Base-by-base conservation (phyloP, 2,329 filamentous ascomycete species). In the Sclerotinia sclerotiorum region DNA sequence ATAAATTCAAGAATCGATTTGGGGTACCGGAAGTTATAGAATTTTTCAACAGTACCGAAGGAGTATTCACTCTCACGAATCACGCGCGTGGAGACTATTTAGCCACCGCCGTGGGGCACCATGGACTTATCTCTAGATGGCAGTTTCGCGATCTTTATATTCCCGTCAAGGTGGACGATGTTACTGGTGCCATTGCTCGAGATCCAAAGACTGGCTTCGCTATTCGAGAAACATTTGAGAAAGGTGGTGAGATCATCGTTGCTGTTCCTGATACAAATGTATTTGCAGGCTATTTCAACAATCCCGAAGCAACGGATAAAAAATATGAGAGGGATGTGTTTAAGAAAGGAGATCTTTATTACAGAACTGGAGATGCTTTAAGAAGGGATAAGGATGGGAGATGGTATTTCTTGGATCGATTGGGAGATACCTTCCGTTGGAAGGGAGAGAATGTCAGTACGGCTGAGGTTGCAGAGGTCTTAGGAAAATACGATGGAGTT, bases 31-130 rank as follows among this genome's bases (percentile, higher is more conserved):
- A 85, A 39, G 85, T 94, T 2, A 82, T 81, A 70, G 91, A 94
- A 77, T 93, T 94, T 79, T 94, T 92, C 82, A 91, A 90, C 77
- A 90, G 88, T 69, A 91, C 89, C 1, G 91, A 94, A 78, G 89
- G 90, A 42, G 83, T 92, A 62, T 84, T 93, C 73, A 78, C 78
- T 0, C 79, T 93, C 13, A 78, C 87, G 67, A 91, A 90, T 74
- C 77, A 83, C 29, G 85, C 84, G 66, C 80, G 83, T 65, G 85
- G 90, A 1, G 86, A 88, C 32, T 93, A 87, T 76, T 82, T 84
- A 5, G 83, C 85, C 8, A 84, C 86, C 5, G 82, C 85, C 39
- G 89, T 94, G 3, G 91, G 90, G 1, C 89, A 93, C 73, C 89
- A 93, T 73, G 91, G 91, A 2, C 78, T 84, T 2, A 76, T 93